Conservation (phyloP, 2,329 filamentous ascomycete species). For the Apiospora phragmitis region DNA sequence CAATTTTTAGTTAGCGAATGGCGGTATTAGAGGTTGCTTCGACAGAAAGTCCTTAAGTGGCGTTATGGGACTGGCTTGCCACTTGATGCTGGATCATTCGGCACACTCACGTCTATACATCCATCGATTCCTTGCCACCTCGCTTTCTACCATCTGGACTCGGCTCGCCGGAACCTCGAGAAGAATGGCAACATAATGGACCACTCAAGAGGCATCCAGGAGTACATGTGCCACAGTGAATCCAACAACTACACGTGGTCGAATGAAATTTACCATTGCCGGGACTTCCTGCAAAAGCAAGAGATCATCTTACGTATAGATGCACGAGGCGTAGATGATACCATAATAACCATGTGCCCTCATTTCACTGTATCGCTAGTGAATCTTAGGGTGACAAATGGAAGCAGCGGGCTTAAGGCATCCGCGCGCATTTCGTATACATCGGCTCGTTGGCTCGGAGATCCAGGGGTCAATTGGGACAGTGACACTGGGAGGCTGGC, state of each 20-base stretch:
- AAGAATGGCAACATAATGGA: background rate
- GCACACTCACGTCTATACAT: background rate
- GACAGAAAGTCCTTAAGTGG: no score
- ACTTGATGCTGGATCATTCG: background rate
- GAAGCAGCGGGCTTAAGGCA: background rate
- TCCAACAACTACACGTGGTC: background rate
- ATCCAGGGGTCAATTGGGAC: background rate
- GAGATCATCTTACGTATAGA: background rate
- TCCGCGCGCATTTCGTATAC: background rate
- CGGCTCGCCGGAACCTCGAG: background rate
- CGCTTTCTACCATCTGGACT: background rate
- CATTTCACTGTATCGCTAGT: background rate
- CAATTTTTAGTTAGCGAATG: no score
- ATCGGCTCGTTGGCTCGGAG: background rate
- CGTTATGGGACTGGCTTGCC: no score
- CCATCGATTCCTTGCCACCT: background rate
- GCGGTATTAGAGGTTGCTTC: no score
- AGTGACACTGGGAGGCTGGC: background rate
- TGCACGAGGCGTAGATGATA: background rate
- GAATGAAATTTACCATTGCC: background rate
- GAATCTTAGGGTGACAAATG: background rate
- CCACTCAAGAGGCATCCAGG: no score
- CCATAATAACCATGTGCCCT: background rate
- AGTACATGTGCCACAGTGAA: background rate
- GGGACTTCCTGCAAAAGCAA: background rate